phyloP scores from a whole-genome alignment of 2,329 filamentous ascomycete genomes.

The Fusarium caatingaense region DNA sequence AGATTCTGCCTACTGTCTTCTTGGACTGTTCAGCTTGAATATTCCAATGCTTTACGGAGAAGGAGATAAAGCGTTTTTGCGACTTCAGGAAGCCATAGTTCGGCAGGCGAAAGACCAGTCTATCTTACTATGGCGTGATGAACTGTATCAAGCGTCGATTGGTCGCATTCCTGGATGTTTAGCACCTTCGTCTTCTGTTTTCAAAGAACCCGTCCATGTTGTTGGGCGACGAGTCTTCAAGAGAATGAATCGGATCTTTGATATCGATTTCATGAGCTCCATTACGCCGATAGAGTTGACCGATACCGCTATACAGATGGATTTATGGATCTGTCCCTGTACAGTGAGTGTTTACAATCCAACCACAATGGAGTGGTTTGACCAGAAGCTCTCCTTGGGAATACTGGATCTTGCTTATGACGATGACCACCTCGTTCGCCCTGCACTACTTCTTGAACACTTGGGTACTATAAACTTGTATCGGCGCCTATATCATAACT shows the following conservation, averaged over 20 bases:
- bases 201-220: constrained; percentile 28
- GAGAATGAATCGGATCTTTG: constrained; percentile 26
- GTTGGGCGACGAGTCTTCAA: constrained; percentile 36
- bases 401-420: constrained; percentile 40
- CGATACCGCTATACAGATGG: constrained; percentile 34
- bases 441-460: constrained; percentile 38
- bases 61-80: constrained; percentile 42
- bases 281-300: constrained; percentile 37
- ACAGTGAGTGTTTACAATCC: constrained; percentile 1
- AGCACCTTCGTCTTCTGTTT: constrained; percentile 20
- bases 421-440: constrained; percentile 37
- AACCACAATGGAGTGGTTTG: background rate
- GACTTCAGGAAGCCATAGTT: constrained; percentile 42
- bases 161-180: constrained; percentile 31
- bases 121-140: constrained; percentile 34
- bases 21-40: constrained; percentile 48
- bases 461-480: constrained; percentile 33
- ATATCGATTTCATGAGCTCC: constrained; percentile 34
- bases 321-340: constrained; percentile 41
- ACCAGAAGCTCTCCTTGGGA: constrained; percentile 30
- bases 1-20: constrained; percentile 48
- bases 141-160: background rate
- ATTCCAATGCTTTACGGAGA: constrained; percentile 49
- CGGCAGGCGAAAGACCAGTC: constrained; percentile 43
- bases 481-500: constrained; percentile 32